Evolutionary conservation across 2,329 filamentous ascomycete species (phyloP), one percentile per base, ranked within the genome.

Genomic region (Eutypa lata): DNA sequence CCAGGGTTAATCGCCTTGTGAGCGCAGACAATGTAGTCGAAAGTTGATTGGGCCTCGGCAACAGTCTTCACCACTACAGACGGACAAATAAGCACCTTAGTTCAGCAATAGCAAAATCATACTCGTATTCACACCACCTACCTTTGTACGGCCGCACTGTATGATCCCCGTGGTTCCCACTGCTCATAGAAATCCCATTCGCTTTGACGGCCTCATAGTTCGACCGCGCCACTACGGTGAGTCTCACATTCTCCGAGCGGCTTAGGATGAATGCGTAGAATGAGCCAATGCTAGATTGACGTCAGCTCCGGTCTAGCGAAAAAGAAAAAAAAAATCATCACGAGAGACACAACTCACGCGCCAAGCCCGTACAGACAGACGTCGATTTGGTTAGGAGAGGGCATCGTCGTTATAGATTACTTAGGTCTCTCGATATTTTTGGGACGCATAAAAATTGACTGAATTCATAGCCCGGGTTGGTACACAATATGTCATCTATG

Each of bases 171-270:
- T 82, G 83, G 49, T 79, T 77, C 11, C 76, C 74, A 38, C 81
- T 84, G 6, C 71, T 73, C 37, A 86, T 70, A 1, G 67, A 66
- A 63, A 86, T 79, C 10, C 83, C 83, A 31, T 75, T 71, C 13
- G 66, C 64, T 48, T 75, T 76, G 11, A 86, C 81, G 3, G 75
- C 77, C 7, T 73, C 67, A 66, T 82, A 85, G 63, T 86, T 86
- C 1, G 81, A 84, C 22, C 83, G 76, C 43, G 82, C 85, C 43
- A 84, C 77, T 2, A 83, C 80, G 0, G 82, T 84, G 21, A 86
- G 73, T n/a, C 73, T 68, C 18, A 80, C 73, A 26, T 72, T 67
- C 2, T 71, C 56, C 31, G 65, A 68, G 2, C 76, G 72, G 49
- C 69, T 73, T 0, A 82, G 60, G 35, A 83, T 74, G 53, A 82